A percentile compares a stretch with the other conserved stretches of the same genome.
phyloP scores from a whole-genome alignment of 805 yeast genomes.

The Myxozyma neglecta region DNA sequence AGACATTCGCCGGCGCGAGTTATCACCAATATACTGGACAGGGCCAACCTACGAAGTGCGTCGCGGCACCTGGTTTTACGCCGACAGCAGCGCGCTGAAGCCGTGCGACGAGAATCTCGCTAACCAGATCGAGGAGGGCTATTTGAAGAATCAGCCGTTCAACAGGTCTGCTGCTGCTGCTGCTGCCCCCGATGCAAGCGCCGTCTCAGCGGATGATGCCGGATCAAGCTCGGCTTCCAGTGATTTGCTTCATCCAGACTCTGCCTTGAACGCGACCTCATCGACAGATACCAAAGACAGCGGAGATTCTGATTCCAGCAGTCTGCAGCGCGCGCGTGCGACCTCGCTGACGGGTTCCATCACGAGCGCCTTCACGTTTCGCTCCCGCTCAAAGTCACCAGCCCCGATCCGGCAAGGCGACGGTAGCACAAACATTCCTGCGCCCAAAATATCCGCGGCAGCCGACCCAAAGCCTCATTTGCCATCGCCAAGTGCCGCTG shows the following conservation, averaged over 20 bases:
- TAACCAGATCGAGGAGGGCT: conserved; percentile 60
- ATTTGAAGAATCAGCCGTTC: conserved; percentile 45
- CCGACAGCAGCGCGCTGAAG: conserved; percentile 41
- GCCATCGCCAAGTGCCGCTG: conserved; percentile 1
- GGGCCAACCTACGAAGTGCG: conserved; percentile 84
- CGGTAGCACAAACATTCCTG: not conserved
- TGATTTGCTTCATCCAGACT: not conserved
- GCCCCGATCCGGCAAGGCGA: not conserved
- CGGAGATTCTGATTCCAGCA: not conserved
- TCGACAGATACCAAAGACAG: not conserved
- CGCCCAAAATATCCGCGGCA: not conserved
- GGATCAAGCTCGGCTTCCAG: not conserved
- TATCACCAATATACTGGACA: conserved; percentile 80
- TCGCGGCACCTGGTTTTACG: conserved; percentile 79
- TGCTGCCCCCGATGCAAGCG: not conserved
- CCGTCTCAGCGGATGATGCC: not conserved
- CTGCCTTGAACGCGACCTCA: not conserved
- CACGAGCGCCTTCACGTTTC: conserved; percentile 23
- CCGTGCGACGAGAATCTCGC: conserved; percentile 58
- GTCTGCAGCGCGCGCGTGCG: not conserved
- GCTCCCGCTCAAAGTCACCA: conserved; percentile 17
- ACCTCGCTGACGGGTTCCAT: conserved; percentile 27
- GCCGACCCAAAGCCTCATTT: conserved; percentile 1
- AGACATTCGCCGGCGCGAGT: conserved; percentile 52
- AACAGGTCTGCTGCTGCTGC: conserved; percentile 10